These are phyloP conservation scores for Malbranchea zuffiana DNA, from an alignment of 2,329 filamentous ascomycete species.

Conservation along the genomic window DNA sequence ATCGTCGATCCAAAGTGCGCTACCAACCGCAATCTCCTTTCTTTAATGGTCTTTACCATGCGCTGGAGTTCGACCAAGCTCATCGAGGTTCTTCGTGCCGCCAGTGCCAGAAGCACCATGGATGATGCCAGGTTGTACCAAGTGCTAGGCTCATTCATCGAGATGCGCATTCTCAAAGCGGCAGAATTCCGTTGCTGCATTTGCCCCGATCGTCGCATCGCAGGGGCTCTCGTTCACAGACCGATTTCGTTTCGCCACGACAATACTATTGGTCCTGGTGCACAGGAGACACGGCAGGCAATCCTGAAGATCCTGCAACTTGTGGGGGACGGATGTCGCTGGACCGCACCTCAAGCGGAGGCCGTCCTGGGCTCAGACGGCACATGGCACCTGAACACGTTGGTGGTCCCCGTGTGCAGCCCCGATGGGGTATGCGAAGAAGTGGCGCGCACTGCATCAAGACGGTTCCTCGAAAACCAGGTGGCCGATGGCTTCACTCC, in stretches of 20 bases:
- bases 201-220: constrained; percentile 13
- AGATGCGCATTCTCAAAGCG: constrained; percentile 14
- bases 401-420: constrained; percentile 18
- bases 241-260: constrained; percentile 16
- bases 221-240: constrained; percentile 16
- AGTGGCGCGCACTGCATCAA: constrained; percentile 14
- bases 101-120: constrained; percentile 5
- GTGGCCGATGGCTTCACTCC: constrained; percentile 7
- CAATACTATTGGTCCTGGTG: not conserved
- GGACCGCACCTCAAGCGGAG: constrained; percentile 15
- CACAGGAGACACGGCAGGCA: constrained; percentile 8
- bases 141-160: constrained; percentile 15
- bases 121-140: constrained; percentile 14
- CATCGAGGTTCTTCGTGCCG: not conserved
- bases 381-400: constrained; percentile 16
- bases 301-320: constrained; percentile 16
- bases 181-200: constrained; percentile 18
- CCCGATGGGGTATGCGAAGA: constrained; percentile 15
- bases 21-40: constrained; percentile 13
- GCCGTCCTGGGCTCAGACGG: constrained; percentile 13
- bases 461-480: constrained; percentile 13
- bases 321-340: constrained; percentile 13
- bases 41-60: constrained; percentile 16
- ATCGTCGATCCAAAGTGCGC: constrained; percentile 9
- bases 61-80: constrained; percentile 13